These are phyloP conservation scores for Scutellaria galericulata DNA, from an alignment of 257 asterid species.

Conservation along the genomic window DNA sequence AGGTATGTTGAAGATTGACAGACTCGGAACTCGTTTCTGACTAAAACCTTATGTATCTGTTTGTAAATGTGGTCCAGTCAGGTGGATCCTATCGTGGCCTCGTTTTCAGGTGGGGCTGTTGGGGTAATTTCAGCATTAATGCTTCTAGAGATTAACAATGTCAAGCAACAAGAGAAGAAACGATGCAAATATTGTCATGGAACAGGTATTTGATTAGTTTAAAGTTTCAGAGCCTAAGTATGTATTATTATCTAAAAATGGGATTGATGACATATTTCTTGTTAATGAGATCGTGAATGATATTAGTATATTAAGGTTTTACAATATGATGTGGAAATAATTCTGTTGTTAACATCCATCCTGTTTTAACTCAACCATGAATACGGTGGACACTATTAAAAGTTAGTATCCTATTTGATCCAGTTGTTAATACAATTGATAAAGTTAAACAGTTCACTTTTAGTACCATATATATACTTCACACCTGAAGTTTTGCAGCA, in stretches of 20 bases:
- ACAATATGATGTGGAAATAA: neutral
- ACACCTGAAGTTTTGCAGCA: neutral
- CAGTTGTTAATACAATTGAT: neutral
- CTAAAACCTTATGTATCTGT: neutral
- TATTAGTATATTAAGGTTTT: neutral
- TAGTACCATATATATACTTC: neutral
- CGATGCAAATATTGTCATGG: constrained; percentile 95
- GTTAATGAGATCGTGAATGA: neutral
- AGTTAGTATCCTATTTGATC: neutral
- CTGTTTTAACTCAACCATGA: neutral
- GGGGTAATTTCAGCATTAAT: constrained; percentile 89
- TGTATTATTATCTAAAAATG: neutral
- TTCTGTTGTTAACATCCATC: neutral
- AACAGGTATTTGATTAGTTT: constrained; percentile 55
- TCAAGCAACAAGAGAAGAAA: constrained; percentile 85
- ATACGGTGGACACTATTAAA: neutral
- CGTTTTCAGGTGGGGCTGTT: constrained; percentile 97
- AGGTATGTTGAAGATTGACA: constrained; percentile 51
- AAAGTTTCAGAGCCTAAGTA: neutral
- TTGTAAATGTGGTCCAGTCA: constrained; percentile 55
- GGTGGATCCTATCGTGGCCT: constrained; percentile 96
- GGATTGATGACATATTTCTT: neutral
- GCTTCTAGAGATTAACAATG: constrained; percentile 87
- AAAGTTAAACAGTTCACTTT: neutral
- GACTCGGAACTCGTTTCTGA: constrained; percentile 11